Conservation (phyloP, 106 monocot genomes). For the Allium sativum region DNA sequence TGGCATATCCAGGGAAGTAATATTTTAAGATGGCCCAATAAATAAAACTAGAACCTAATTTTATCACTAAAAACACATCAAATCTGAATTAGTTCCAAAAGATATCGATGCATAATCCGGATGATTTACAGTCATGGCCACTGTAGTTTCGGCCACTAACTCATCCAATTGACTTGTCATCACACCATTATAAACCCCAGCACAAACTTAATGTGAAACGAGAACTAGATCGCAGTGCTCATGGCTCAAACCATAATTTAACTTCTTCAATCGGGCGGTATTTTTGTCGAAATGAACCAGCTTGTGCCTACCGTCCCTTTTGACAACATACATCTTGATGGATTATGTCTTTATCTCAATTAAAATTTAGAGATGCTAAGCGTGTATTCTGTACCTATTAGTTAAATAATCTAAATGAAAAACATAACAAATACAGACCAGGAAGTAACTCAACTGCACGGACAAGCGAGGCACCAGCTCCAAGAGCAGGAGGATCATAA, state of each 20-base stretch:
- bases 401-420: too few species aligned
- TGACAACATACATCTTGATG: constrained; percentile 79
- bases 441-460: constrained; percentile 74
- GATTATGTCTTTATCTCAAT: too few species aligned
- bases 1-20: too few species aligned
- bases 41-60: too few species aligned
- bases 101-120: constrained; percentile 72
- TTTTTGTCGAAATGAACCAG: constrained; percentile 98
- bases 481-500: constrained; percentile 86
- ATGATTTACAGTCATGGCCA: constrained; percentile 83
- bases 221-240: constrained; percentile 63
- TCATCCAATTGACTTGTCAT: constrained; percentile 55
- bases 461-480: constrained; percentile 71
- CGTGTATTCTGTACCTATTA: too few species aligned
- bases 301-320: constrained; percentile 87
- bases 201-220: constrained; percentile 70
- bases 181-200: constrained; percentile 50
- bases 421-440: constrained; percentile 65
- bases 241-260: constrained; percentile 44
- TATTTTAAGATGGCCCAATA: too few species aligned
- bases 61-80: too few species aligned
- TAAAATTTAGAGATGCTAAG: too few species aligned
- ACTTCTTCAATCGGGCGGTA: constrained; percentile 87
- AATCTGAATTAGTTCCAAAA: not conserved
- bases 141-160: constrained; percentile 90